Base-by-base conservation (phyloP, 177 flowering plant species). In the Vitis hybrid region DNA sequence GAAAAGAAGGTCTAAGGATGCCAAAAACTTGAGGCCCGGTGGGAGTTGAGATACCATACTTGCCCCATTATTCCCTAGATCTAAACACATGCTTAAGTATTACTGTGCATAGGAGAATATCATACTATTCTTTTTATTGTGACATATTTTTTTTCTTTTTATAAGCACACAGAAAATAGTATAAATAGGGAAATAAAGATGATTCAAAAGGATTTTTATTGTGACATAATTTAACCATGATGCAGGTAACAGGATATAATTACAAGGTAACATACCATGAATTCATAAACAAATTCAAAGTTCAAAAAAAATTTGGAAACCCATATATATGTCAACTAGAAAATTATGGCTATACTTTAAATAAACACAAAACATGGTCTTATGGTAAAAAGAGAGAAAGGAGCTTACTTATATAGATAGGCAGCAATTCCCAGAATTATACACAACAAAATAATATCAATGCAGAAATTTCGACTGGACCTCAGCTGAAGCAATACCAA, bases 361-460 rank as follows among this genome's bases (percentile, higher is more conserved):
- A 52, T 10, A 51, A 7, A 57, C 56, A 65, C 59, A 17, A 21
- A 32, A 10, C 12, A 48, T 65, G 46, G 15, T 52, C 52, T 6
- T 55, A 61, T 35, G 52, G 21, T 19, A n/a, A 21, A 59, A 54
- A 65, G 11, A 57, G 63, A 35, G 46, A 15, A 17, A 65, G 64
- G 32, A 75, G 74, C 96, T 89, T 86, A 95, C 99, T 95, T 93
- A 90, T 95, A 95, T 60, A 93, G 77, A 70, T 95, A 95, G 62
- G 97, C 97, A 72, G 98, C 98, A 67, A 93, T 93, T 17, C 99
- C 99, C 67, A 93, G 85, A 71, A 95, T 90, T 72, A 95, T 71
- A 65, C 92, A 87, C 78, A 95, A 67, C 66, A 93, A 83, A 74
- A 93, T 79, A 67, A 95, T 95, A 83, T 95, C 98, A 69, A 95